Evolutionary conservation across 75 land plant genomes (phyloP).

Genomic region (Cunninghamia lanceolata): DNA sequence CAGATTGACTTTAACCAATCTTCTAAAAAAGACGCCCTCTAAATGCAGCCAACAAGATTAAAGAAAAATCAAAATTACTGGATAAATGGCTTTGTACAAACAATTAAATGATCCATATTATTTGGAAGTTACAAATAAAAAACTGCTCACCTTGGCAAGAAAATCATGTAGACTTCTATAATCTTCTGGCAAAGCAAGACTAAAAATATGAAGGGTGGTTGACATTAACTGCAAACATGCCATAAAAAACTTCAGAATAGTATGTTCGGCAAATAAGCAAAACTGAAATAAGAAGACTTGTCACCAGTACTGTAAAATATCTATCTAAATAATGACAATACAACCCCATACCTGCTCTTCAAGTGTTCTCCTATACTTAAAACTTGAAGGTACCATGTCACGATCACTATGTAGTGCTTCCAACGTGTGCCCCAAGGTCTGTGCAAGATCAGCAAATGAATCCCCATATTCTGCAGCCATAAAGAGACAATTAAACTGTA

Average conservation of each 20-base stretch:
- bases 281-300: neutral
- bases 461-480: slow-evolving; percentile 78
- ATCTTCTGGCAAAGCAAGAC: slow-evolving; percentile 53
- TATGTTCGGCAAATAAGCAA: neutral
- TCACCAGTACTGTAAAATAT: neutral
- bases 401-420: slow-evolving; percentile 55
- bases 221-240: slow-evolving; percentile 50
- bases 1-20: slow-evolving; percentile 49
- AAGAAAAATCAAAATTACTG: neutral
- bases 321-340: neutral
- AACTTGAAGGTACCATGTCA: slow-evolving; percentile 58
- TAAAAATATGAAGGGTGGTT: slow-evolving; percentile 77
- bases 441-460: slow-evolving; percentile 80
- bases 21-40: slow-evolving; percentile 59
- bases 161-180: slow-evolving; percentile 50
- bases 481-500: neutral
- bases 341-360: slow-evolving; percentile 70
- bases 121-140: neutral
- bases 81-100: neutral
- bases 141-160: slow-evolving; percentile 57
- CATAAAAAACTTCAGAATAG: neutral
- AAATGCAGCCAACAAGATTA: slow-evolving; percentile 5
- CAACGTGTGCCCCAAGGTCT: slow-evolving; percentile 68
- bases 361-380: slow-evolving; percentile 74
- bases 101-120: neutral